phyloP scores from a whole-genome alignment of 2,329 filamentous ascomycete species.

The Ceratocystis lukuohia region DNA sequence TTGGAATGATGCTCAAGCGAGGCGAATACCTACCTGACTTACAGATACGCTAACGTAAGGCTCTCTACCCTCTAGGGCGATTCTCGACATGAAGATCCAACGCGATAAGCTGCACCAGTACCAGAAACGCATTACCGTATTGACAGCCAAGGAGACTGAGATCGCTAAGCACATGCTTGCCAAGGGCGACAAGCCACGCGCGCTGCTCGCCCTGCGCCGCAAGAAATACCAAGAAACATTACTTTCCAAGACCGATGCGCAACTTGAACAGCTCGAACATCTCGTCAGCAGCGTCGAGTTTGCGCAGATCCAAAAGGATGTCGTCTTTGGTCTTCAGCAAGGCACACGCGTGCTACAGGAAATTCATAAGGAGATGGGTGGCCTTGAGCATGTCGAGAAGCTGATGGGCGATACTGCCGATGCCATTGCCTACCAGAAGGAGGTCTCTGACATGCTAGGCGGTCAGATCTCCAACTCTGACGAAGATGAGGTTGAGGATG shows the following conservation, averaged over 20 bases:
- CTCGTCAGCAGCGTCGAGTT: conserved; percentile 87
- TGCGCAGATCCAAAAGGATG: conserved; percentile 90
- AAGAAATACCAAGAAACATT: conserved; percentile 96
- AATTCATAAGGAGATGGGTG: conserved; percentile 93
- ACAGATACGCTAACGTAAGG: not conserved
- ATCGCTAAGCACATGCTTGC: conserved; percentile 74
- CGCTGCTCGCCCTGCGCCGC: conserved; percentile 74
- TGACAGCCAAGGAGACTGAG: conserved; percentile 77
- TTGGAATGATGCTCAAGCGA: not conserved
- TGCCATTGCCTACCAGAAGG: conserved; percentile 85
- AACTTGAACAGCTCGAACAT: conserved; percentile 86
- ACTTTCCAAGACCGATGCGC: conserved; percentile 75
- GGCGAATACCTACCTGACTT: not conserved
- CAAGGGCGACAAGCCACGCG: conserved; percentile 64
- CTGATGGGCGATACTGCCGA: conserved; percentile 87
- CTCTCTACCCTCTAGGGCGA: conserved; percentile 48
- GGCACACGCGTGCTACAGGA: conserved; percentile 79
- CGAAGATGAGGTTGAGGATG: conserved; percentile 95
- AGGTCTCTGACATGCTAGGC: conserved; percentile 82
- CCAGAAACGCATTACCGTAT: conserved; percentile 72
- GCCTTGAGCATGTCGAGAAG: conserved; percentile 85
- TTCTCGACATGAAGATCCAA: conserved; percentile 94
- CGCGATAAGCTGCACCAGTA: conserved; percentile 96
- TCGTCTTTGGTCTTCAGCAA: conserved; percentile 82
- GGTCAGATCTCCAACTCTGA: conserved; percentile 85